Percentiles rank a stretch among this genome's conserved stretches.
These are phyloP conservation scores for Magnolia kwangsiensis DNA, from an alignment of 164 flowering plant species.

Conservation along the genomic window DNA sequence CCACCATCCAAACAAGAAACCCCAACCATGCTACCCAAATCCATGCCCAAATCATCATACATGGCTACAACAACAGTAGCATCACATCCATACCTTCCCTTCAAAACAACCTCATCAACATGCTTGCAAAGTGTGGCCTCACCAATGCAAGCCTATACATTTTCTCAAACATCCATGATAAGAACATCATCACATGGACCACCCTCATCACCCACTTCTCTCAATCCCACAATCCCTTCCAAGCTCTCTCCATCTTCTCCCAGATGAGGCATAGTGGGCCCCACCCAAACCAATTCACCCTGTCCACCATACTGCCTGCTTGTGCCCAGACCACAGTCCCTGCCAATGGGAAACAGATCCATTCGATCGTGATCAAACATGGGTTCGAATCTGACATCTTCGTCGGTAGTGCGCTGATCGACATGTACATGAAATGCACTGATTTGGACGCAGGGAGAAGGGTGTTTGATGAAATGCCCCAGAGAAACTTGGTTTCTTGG, in stretches of 20 bases:
- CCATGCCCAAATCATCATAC: slow-evolving; percentile 54
- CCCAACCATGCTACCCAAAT: slow-evolving; percentile 45
- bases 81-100: slow-evolving; percentile 33
- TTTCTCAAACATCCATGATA: slow-evolving; percentile 28
- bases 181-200: slow-evolving; percentile 52
- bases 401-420: slow-evolving; percentile 49
- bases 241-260: slow-evolving; percentile 40
- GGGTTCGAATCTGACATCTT: slow-evolving; percentile 37
- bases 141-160: slow-evolving; percentile 26
- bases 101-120: slow-evolving; percentile 48
- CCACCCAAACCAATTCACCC: slow-evolving; percentile 49
- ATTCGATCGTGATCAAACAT: slow-evolving; percentile 39
- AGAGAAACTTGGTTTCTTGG: slow-evolving; percentile 61
- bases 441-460: slow-evolving; percentile 30
- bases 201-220: slow-evolving; percentile 49
- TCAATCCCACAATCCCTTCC: slow-evolving; percentile 23
- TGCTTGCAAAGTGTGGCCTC: slow-evolving; percentile 46
- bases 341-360: slow-evolving; percentile 41
- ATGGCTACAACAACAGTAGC: slow-evolving; percentile 11
- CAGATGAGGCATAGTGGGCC: slow-evolving; percentile 37
- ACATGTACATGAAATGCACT: slow-evolving; percentile 51
- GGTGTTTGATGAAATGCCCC: slow-evolving; percentile 62
- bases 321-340: slow-evolving; percentile 27
- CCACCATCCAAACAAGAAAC: slow-evolving; percentile 17
- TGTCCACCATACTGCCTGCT: slow-evolving; percentile 54